These are phyloP conservation scores for Bruguiera hainesii DNA, from an alignment of 441 rosid species.

Conservation along the genomic window DNA sequence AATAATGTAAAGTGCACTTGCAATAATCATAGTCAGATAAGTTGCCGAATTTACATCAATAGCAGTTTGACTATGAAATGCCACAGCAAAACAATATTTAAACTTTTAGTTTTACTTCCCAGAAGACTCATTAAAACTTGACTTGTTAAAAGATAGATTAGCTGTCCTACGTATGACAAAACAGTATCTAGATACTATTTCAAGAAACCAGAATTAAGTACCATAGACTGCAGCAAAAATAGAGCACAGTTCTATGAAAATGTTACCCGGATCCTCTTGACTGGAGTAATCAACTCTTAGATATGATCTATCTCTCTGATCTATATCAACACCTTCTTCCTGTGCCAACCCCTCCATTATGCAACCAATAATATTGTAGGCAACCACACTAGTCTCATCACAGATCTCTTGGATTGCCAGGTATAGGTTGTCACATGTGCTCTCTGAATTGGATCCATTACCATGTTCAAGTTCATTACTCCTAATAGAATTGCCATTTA, in stretches of 20 bases:
- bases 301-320: conserved; percentile 35
- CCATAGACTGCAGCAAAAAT: too few relatives aligned
- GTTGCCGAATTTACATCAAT: not conserved
- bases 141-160: not conserved
- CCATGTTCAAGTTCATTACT: conserved; percentile 30
- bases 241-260: not conserved
- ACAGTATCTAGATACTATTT: not conserved
- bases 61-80: not conserved
- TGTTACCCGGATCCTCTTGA: conserved; percentile 47
- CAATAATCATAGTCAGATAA: not conserved
- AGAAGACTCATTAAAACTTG: not conserved
- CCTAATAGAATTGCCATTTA: conserved; percentile 11
- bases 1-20: too few relatives aligned
- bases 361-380: conserved; percentile 61
- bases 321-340: conserved; percentile 42
- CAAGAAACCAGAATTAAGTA: too few relatives aligned
- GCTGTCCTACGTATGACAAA: not conserved
- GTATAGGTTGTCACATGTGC: conserved; percentile 40
- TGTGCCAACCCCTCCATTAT: conserved; percentile 51
- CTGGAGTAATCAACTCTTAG: conserved; percentile 40
- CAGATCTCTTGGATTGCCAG: conserved; percentile 67
- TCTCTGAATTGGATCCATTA: conserved; percentile 28
- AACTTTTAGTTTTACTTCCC: not conserved
- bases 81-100: not conserved
- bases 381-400: conserved; percentile 66